These are phyloP conservation scores for Eimeria sp. DNA, from an alignment of 169 alveolate species.

Conservation along the genomic window DNA sequence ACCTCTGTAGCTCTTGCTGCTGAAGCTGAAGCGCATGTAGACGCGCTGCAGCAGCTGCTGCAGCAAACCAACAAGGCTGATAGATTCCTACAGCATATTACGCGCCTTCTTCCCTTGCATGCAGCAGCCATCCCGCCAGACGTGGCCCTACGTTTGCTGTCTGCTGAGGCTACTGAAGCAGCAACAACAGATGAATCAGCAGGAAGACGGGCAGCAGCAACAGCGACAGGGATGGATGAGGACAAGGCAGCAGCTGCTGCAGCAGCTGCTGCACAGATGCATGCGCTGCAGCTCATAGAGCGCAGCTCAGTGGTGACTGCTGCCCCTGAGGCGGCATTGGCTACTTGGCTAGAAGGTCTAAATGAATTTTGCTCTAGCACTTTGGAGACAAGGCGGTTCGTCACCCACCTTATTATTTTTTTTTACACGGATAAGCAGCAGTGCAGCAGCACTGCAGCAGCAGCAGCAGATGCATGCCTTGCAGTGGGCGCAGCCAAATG, in stretches of 20 bases:
- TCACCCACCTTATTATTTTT: background rate
- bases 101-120: slow-evolving; percentile 42
- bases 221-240: background rate
- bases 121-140: slow-evolving; percentile 43
- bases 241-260: slow-evolving; percentile 1
- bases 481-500: background rate
- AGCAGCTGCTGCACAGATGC: slow-evolving; percentile 23
- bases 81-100: slow-evolving; percentile 3
- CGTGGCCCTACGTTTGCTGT: slow-evolving; percentile 24
- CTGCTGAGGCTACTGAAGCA: background rate
- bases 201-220: background rate
- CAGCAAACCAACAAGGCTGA: slow-evolving; percentile 14
- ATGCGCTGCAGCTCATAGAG: slow-evolving; percentile 11
- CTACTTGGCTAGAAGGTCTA: slow-evolving; percentile 57
- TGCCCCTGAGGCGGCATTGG: slow-evolving; percentile 23
- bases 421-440: background rate
- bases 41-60: slow-evolving; percentile 51
- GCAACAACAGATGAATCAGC: background rate
- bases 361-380: slow-evolving; percentile 8
- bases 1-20: slow-evolving; percentile 55
- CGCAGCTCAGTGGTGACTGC: slow-evolving; percentile 18
- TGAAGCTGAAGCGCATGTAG: slow-evolving; percentile 31
- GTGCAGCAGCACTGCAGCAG: slow-evolving; percentile 39
- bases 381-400: slow-evolving; percentile 33
- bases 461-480: background rate